Percentiles rank a stretch among this genome's conserved stretches.
Evolutionary conservation across 306 rosid genomes (phyloP).

Genomic region (Ziziphus jujuba): DNA sequence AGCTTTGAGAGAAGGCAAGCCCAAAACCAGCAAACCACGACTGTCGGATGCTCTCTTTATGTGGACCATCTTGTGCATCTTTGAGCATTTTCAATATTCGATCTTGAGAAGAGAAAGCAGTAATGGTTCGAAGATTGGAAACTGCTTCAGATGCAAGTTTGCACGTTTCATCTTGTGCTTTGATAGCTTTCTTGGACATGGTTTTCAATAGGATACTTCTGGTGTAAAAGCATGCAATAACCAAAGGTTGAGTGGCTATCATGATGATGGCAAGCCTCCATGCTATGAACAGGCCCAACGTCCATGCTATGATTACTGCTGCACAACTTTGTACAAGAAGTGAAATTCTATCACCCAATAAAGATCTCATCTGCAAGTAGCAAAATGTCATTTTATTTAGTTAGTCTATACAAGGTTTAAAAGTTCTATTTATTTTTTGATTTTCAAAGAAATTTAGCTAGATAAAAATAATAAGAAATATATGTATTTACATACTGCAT

Average conservation of each 20-base stretch:
- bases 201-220: slow-evolving; percentile 43
- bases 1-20: slow-evolving; percentile 35
- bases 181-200: slow-evolving; percentile 40
- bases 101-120: slow-evolving; percentile 53
- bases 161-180: slow-evolving; percentile 44
- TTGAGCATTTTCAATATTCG: slow-evolving; percentile 38
- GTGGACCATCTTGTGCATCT: slow-evolving; percentile 38
- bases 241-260: slow-evolving; percentile 43
- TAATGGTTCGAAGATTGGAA: slow-evolving; percentile 39
- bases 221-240: slow-evolving; percentile 29
- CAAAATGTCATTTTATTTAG: neutral
- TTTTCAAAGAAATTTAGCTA: too few relatives aligned
- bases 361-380: slow-evolving; percentile 32
- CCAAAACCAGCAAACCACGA: slow-evolving; percentile 51
- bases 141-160: slow-evolving; percentile 58
- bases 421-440: too few relatives aligned
- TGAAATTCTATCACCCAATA: slow-evolving; percentile 54
- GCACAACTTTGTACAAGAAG: slow-evolving; percentile 44
- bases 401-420: too few relatives aligned
- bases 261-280: slow-evolving; percentile 49
- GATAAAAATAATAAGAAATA: too few relatives aligned
- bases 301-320: slow-evolving; percentile 44
- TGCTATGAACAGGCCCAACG: slow-evolving; percentile 43
- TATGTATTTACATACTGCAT: slow-evolving; percentile 45
- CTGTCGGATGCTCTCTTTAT: slow-evolving; percentile 41